phyloP scores from a whole-genome alignment of 2,329 filamentous ascomycete species.

The Clonostachys byssicola region DNA sequence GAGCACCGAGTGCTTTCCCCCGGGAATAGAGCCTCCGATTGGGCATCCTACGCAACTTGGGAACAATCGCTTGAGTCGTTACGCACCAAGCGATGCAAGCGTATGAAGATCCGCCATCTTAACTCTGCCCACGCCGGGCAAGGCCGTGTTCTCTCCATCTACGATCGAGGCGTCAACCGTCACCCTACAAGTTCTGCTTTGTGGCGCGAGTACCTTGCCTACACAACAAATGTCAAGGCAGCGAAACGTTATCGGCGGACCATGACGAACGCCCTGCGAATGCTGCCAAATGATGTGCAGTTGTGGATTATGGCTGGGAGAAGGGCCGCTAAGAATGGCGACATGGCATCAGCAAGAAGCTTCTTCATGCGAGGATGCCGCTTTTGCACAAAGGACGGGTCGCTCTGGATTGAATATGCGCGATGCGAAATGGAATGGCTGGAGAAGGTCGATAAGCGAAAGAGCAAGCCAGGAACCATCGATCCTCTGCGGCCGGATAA shows the following conservation, averaged over 20 bases:
- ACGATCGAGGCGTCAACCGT: conserved; percentile 79
- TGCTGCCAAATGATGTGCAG: conserved; percentile 79
- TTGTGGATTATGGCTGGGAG: conserved; percentile 86
- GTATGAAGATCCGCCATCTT: conserved; percentile 68
- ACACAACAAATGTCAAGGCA: conserved; percentile 65
- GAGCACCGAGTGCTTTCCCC: conserved; percentile 87
- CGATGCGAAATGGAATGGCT: conserved; percentile 92
- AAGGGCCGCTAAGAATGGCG: conserved; percentile 72
- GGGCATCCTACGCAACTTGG: conserved; percentile 76
- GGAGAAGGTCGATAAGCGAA: conserved; percentile 65
- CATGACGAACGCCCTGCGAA: conserved; percentile 67
- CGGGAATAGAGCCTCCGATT: conserved; percentile 73
- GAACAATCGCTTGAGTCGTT: conserved; percentile 69
- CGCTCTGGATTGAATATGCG: conserved; percentile 86
- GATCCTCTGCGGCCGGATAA: conserved; percentile 39
- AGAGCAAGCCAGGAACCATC: conserved; percentile 49
- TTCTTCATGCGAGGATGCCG: conserved; percentile 86
- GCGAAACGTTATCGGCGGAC: conserved; percentile 62
- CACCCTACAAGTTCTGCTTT: conserved; percentile 78
- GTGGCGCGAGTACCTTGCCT: conserved; percentile 89
- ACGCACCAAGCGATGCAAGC: conserved; percentile 76
- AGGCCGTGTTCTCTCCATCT: conserved; percentile 80
- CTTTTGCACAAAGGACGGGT: conserved; percentile 74
- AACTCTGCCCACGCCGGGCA: conserved; percentile 69
- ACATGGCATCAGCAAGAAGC: conserved; percentile 80